A percentile compares a stretch with the other conserved stretches of the same genome.
phyloP scores from a whole-genome alignment of 768 basidiomycete genomes.

The Boletus insuetus region DNA sequence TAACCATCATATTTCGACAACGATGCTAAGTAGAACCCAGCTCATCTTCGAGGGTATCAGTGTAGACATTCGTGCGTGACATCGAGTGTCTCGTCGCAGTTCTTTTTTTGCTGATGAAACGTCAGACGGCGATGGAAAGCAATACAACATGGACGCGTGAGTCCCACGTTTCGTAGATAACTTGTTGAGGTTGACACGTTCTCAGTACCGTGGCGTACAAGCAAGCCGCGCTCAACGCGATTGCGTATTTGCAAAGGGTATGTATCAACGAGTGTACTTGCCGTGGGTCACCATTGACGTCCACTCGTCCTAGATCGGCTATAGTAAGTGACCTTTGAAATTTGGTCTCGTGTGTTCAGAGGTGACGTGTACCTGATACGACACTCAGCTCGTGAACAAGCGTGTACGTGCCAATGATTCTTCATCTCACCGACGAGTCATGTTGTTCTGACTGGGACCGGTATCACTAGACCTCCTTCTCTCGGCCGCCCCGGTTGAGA shows the following conservation, averaged over 20 bases:
- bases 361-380: background rate
- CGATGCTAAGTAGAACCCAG: slow-evolving; percentile 27
- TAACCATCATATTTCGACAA: background rate
- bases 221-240: slow-evolving; percentile 74
- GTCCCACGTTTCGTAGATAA: slow-evolving; percentile 11
- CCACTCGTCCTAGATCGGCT: slow-evolving; percentile 52
- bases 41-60: slow-evolving; percentile 75
- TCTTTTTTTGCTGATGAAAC: background rate
- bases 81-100: background rate
- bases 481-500: slow-evolving; percentile 68
- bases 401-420: slow-evolving; percentile 41
- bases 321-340: slow-evolving; percentile 46
- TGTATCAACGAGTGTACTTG: background rate
- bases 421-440: background rate
- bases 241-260: slow-evolving; percentile 70
- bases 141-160: slow-evolving; percentile 77
- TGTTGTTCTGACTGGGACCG: background rate
- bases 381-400: slow-evolving; percentile 68
- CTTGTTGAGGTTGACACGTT: background rate
- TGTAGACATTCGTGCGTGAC: slow-evolving; percentile 59
- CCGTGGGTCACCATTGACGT: background rate
- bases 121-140: slow-evolving; percentile 67
- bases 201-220: slow-evolving; percentile 72
- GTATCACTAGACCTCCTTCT: slow-evolving; percentile 54
- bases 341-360: background rate